A percentile compares a stretch with the other conserved stretches of the same genome.
phyloP scores from a whole-genome alignment of 139 green algal genomes.

The Chlamydomonas asymmetrica region DNA sequence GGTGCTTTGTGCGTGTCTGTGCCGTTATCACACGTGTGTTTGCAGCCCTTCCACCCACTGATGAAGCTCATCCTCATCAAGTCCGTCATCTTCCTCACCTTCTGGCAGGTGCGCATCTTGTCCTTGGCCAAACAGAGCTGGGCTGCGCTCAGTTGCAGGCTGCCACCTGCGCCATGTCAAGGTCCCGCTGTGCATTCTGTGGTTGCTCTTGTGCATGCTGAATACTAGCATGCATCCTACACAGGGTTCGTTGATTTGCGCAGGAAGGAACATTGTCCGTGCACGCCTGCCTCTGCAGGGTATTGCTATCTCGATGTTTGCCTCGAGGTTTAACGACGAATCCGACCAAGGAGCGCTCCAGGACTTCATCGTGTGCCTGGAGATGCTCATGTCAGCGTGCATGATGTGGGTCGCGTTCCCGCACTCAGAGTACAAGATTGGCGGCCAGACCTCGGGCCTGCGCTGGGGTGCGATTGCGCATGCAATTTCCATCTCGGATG shows the following conservation, averaged over 20 bases:
- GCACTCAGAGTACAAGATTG: slow-evolving; percentile 73
- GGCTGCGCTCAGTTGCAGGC: neutral
- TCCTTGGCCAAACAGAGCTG: neutral
- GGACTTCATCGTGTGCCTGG: slow-evolving; percentile 92
- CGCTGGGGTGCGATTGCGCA: slow-evolving; percentile 67
- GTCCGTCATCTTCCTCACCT: slow-evolving; percentile 95
- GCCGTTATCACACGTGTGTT: too few relatives aligned
- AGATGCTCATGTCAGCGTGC: slow-evolving; percentile 89
- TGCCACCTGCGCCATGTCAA: too few relatives aligned
- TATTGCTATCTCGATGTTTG: slow-evolving; percentile 66
- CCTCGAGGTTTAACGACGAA: slow-evolving; percentile 54
- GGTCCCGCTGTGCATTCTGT: too few relatives aligned
- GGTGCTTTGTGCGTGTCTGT: too few relatives aligned
- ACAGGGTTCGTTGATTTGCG: too few relatives aligned
- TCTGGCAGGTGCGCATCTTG: slow-evolving; percentile 86
- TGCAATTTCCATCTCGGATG: slow-evolving; percentile 85
- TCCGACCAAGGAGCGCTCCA: slow-evolving; percentile 82
- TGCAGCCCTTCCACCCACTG: slow-evolving; percentile 85
- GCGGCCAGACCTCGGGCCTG: slow-evolving; percentile 38
- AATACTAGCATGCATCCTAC: too few relatives aligned
- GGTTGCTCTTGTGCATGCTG: too few relatives aligned
- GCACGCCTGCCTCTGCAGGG: too few relatives aligned
- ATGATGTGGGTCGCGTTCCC: slow-evolving; percentile 91
- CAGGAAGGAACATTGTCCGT: too few relatives aligned
- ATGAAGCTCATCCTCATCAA: slow-evolving; percentile 97